phyloP scores from a whole-genome alignment of 2,329 filamentous ascomycete genomes.

The Scleromitrula shiraiana region DNA sequence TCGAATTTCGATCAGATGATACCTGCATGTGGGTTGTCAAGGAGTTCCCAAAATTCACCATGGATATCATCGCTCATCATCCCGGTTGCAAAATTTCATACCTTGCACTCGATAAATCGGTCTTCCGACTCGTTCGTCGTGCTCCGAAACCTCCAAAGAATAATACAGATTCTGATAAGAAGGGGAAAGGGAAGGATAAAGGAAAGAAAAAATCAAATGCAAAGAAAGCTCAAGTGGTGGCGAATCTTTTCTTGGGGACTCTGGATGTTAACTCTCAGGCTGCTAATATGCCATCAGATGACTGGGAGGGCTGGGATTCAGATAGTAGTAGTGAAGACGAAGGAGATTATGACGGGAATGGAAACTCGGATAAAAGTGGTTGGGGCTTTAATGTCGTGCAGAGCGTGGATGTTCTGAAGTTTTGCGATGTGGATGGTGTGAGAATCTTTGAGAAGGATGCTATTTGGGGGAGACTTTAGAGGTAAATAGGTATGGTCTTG shows the following conservation, averaged over 20 bases:
- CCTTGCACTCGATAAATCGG: slow-evolving; percentile 44
- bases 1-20: slow-evolving; percentile 46
- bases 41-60: slow-evolving; percentile 50
- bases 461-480: slow-evolving; percentile 34
- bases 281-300: too few relatives aligned
- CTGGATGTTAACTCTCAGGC: too few relatives aligned
- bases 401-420: slow-evolving; percentile 33
- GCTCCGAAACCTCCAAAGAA: too few relatives aligned
- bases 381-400: slow-evolving; percentile 30
- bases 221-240: too few relatives aligned
- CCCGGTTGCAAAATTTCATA: slow-evolving; percentile 50
- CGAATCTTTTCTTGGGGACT: too few relatives aligned
- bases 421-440: slow-evolving; percentile 40
- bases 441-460: slow-evolving; percentile 53
- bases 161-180: too few relatives aligned
- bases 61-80: slow-evolving; percentile 49
- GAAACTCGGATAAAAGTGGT: background rate
- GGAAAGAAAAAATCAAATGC: slow-evolving; percentile 23
- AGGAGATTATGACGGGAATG: background rate
- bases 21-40: slow-evolving; percentile 48
- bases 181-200: slow-evolving; percentile 25
- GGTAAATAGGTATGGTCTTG: too few relatives aligned
- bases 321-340: background rate
- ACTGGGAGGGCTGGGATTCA: too few relatives aligned
- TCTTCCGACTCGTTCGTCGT: slow-evolving; percentile 39